Evolutionary conservation across 306 rosid species (phyloP), one percentile per base, ranked within the genome.

Genomic region (Prunus mongolica): DNA sequence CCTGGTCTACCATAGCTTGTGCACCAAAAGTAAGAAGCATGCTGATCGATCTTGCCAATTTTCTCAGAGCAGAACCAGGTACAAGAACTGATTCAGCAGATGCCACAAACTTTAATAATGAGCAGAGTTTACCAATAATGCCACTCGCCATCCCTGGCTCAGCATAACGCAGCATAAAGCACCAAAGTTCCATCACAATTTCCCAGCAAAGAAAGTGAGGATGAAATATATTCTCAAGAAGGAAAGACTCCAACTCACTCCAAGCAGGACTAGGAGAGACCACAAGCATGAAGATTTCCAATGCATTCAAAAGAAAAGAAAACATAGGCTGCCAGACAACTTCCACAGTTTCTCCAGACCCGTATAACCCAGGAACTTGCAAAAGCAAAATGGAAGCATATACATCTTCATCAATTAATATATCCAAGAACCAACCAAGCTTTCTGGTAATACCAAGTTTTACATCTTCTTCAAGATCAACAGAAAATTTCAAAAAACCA

Each of bases 191-290:
- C 95, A 88, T 88, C 56, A 92, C 89, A 82, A 95, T 80, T 77
- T 92, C 97, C 92, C 85, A 76, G 87, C 97, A 90, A 63, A 95
- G 91, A 67, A 92, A 84, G 87, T 95, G 98, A 66, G 98, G 97
- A 86, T 95, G 98, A 82, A 90, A 89, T 57, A 92, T 67, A 81
- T 92, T 92, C 76, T 85, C 97, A 25, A 90, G 87, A 77, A 94
- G 87, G 83, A 94, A 86, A 74, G 85, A 84, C 86, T 94, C 91
- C 38, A 90, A 41, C 75, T 86, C 89, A 18, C 47, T 69, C 98
- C 95, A 90, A 80, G 83, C 90, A 75, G 50, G 32, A 77, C 89
- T 89, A 75, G 97, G 86, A 79, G 89, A 90, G 80, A 89, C 78
- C 72, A 85, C 92, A 79, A 86, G 79, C 88, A 83, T 86, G 88